phyloP scores from a whole-genome alignment of 1,139 yeast genomes.

The Eremothecium sinecaudum region DNA sequence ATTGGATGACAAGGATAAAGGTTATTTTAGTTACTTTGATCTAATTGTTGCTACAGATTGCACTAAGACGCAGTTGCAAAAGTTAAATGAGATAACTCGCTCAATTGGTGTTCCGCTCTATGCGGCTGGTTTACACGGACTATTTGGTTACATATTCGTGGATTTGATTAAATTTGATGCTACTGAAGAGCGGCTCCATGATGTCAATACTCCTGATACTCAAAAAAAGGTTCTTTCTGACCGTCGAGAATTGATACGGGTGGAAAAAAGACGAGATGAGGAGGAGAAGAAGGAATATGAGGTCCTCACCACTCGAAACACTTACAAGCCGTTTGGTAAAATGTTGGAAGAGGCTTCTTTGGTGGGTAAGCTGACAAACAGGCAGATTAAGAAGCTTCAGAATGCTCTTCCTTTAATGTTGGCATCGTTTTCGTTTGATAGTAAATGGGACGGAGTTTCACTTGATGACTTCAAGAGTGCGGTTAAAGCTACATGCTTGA shows the following conservation, averaged over 20 bases:
- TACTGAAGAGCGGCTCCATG: slow-evolving; percentile 43
- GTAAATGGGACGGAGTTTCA: slow-evolving; percentile 9
- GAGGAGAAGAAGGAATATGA: slow-evolving; percentile 39
- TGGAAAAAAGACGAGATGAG: slow-evolving; percentile 31
- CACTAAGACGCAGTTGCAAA: slow-evolving; percentile 32
- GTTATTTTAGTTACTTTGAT: slow-evolving; percentile 52
- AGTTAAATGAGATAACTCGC: slow-evolving; percentile 49
- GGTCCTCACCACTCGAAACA: slow-evolving; percentile 47
- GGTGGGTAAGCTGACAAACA: slow-evolving; percentile 38
- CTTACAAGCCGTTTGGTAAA: slow-evolving; percentile 37
- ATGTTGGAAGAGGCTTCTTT: slow-evolving; percentile 34
- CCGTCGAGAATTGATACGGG: slow-evolving; percentile 46
- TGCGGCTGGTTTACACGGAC: slow-evolving; percentile 62
- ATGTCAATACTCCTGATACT: slow-evolving; percentile 33
- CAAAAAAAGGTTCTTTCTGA: slow-evolving; percentile 38
- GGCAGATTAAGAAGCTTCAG: slow-evolving; percentile 52
- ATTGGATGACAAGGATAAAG: slow-evolving; percentile 30
- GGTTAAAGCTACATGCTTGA: slow-evolving; percentile 30
- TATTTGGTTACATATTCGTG: slow-evolving; percentile 72
- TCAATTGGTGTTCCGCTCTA: slow-evolving; percentile 53
- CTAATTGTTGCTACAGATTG: slow-evolving; percentile 71
- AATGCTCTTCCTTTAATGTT: slow-evolving; percentile 55
- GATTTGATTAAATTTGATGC: slow-evolving; percentile 61
- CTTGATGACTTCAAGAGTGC: slow-evolving; percentile 29
- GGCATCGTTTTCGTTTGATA: slow-evolving; percentile 38